phyloP scores from a whole-genome alignment of 2,329 filamentous ascomycete genomes.

The Fusarium nelsonii region DNA sequence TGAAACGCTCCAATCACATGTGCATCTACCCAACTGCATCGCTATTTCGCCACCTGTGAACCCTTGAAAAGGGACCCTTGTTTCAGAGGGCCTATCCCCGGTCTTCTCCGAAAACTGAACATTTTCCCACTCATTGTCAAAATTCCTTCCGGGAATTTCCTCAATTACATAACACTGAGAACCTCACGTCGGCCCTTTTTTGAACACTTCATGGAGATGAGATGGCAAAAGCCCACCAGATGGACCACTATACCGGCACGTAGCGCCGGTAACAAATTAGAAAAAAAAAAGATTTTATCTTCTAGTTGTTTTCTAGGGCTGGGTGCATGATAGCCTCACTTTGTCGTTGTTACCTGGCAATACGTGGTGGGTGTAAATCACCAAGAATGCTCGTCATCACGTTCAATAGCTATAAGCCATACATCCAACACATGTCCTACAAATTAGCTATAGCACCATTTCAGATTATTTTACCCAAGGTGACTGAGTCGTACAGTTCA shows the following conservation, averaged over 20 bases:
- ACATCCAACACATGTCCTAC: neutral
- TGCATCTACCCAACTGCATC: neutral
- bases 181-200: slow-evolving; percentile 53
- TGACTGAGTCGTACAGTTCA: no score
- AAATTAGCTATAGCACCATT: no score
- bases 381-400: neutral
- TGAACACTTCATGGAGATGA: slow-evolving; percentile 46
- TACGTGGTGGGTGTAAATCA: neutral
- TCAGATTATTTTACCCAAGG: no score
- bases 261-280: neutral
- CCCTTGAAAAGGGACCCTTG: slow-evolving; percentile 29
- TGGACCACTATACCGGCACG: slow-evolving; percentile 56
- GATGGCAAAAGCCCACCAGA: slow-evolving; percentile 62
- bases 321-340: neutral
- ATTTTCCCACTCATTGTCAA: neutral
- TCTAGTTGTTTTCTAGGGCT: neutral
- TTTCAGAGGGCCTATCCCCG: slow-evolving; percentile 24
- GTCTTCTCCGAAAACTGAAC: slow-evolving; percentile 21
- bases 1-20: slow-evolving; percentile 32
- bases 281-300: neutral
- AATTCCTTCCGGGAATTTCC: slow-evolving; percentile 32
- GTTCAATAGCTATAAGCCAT: neutral
- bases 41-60: neutral
- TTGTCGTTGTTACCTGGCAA: neutral
- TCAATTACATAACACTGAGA: slow-evolving; percentile 42